Percentiles rank a stretch among this genome's conserved stretches.
Conservation (phyloP, 306 rosid genomes). For the Cicer chorassanicum region DNA sequence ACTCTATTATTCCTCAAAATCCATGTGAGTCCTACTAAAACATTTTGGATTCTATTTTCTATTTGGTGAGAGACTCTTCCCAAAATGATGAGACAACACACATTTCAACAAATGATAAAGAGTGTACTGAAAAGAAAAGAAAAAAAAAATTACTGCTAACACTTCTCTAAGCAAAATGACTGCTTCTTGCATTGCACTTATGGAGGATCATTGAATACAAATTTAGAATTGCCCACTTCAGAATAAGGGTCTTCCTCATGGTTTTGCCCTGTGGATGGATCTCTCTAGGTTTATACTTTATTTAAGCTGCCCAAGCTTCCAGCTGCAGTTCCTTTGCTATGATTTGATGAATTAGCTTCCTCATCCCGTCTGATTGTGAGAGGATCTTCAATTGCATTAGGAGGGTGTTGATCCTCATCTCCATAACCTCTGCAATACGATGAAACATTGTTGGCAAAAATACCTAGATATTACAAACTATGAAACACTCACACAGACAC, state of each 20-base stretch:
- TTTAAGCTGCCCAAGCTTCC: constrained; percentile 52
- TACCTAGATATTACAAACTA: background rate
- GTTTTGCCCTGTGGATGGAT: constrained; percentile 19
- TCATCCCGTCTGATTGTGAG: constrained; percentile 53
- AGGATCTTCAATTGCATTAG: constrained; percentile 49
- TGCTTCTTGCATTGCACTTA: constrained; percentile 31
- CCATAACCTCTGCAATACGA: constrained; percentile 67
- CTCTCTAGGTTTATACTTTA: constrained; percentile 20
- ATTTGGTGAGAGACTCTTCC: background rate
- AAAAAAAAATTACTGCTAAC: background rate
- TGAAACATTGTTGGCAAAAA: constrained; percentile 16
- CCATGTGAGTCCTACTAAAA: background rate
- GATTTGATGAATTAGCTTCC: constrained; percentile 55
- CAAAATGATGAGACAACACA: background rate
- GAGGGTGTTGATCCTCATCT: constrained; percentile 52
- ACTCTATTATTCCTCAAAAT: background rate
- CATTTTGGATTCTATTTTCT: background rate
- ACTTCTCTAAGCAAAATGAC: constrained; percentile 8
- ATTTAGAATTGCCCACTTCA: constrained; percentile 15
- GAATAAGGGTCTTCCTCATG: constrained; percentile 19
- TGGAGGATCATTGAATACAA: constrained; percentile 25
- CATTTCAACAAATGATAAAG: background rate
- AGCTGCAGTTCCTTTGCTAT: constrained; percentile 47
- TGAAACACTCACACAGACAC: too few species aligned
- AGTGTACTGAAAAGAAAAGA: background rate